These are phyloP conservation scores for Diplodia seriata DNA, from an alignment of 2,329 filamentous ascomycete species.

Conservation along the genomic window DNA sequence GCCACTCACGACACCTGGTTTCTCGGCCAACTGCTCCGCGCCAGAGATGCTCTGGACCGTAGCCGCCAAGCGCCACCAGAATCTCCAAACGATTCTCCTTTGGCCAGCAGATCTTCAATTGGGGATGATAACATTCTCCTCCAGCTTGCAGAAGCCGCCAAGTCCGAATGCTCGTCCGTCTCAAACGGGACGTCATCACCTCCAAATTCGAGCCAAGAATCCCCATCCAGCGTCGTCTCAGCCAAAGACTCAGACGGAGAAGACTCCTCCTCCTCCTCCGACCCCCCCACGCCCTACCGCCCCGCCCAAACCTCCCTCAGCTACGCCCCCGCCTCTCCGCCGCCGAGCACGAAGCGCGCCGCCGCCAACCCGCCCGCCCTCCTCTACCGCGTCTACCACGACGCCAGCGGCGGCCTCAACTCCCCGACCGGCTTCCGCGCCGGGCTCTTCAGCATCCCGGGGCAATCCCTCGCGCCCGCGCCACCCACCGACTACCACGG, in stretches of 20 bases:
- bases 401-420: constrained; percentile 1
- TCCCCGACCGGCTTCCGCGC: not conserved
- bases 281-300: not conserved
- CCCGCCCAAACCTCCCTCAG: not conserved
- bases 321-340: not conserved
- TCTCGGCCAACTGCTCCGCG: not conserved
- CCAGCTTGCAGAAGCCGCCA: not conserved
- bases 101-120: not conserved
- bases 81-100: not conserved
- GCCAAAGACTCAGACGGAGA: not conserved
- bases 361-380: not conserved
- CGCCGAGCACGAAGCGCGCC: too few species aligned
- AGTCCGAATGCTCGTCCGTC: not conserved
- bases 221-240: not conserved
- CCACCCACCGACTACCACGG: not conserved
- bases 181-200: not conserved
- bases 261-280: too few species aligned
- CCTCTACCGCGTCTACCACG: constrained; percentile 8
- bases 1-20: not conserved
- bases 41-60: not conserved
- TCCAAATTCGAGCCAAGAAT: not conserved
- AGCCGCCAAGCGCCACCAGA: rapidly evolving
- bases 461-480: not conserved
- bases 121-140: not conserved
- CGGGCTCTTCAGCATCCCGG: not conserved